phyloP scores from a whole-genome alignment of 768 basidiomycete genomes.

The Lentinula sp. region DNA sequence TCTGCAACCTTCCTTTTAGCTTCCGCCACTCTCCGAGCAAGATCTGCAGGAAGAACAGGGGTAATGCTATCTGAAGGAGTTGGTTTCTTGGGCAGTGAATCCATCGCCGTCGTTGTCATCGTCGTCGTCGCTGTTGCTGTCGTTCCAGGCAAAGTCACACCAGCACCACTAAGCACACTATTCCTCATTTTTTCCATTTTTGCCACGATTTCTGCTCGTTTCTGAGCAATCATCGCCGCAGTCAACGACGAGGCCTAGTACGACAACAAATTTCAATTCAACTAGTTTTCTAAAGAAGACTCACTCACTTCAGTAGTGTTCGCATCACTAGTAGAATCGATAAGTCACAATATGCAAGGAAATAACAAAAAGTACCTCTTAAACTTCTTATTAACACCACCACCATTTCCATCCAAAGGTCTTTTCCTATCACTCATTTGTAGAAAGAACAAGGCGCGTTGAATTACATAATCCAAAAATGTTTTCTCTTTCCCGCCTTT shows the following conservation, averaged over 20 bases:
- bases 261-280: no score
- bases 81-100: slow-evolving; percentile 8
- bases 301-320: slow-evolving; percentile 29
- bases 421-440: slow-evolving; percentile 67
- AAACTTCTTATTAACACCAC: slow-evolving; percentile 46
- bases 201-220: slow-evolving; percentile 79
- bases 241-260: slow-evolving; percentile 19
- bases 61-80: slow-evolving; percentile 21
- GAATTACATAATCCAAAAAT: slow-evolving; percentile 6
- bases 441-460: not conserved
- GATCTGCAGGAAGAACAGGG: slow-evolving; percentile 28
- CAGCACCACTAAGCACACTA: slow-evolving; percentile 24
- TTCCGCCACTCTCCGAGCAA: slow-evolving; percentile 72
- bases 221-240: slow-evolving; percentile 74
- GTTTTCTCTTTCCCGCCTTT: slow-evolving; percentile 12
- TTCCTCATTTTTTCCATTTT: slow-evolving; percentile 75
- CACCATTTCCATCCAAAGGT: slow-evolving; percentile 48
- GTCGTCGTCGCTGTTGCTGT: slow-evolving; percentile 4
- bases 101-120: slow-evolving; percentile 25
- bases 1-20: slow-evolving; percentile 82
- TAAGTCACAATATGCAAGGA: slow-evolving; percentile 4
- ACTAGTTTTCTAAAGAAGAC: no score
- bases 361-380: slow-evolving; percentile 50
- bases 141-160: slow-evolving; percentile 18
- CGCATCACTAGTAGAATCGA: slow-evolving; percentile 52